These are phyloP conservation scores for Rhynchospora breviuscula DNA, from an alignment of 176 grass and related monocot species.

Conservation along the genomic window DNA sequence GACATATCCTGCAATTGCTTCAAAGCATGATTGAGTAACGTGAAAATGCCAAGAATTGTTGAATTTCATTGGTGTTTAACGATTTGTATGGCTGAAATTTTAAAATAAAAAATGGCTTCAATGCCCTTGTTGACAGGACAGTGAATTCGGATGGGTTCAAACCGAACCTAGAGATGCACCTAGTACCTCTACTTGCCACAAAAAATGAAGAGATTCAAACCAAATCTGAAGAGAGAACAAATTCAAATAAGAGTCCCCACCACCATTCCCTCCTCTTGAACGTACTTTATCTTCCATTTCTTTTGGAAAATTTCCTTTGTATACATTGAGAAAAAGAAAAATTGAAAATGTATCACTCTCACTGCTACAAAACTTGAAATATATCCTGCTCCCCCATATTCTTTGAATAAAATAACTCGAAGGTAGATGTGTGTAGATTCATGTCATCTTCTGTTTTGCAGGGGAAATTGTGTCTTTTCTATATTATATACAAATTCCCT, in stretches of 20 bases:
- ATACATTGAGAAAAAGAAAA: neutral
- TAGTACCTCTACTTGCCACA: slow-evolving; percentile 85
- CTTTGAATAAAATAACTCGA: neutral
- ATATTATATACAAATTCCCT: neutral
- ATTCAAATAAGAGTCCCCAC: slow-evolving; percentile 50
- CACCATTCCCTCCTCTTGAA: slow-evolving; percentile 73
- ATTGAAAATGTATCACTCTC: neutral
- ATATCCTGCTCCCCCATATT: neutral
- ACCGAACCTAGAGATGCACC: slow-evolving; percentile 87
- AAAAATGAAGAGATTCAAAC: slow-evolving; percentile 50
- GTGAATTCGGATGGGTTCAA: slow-evolving; percentile 97
- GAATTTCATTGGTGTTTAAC: neutral
- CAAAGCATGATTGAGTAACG: neutral
- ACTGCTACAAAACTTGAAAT: neutral
- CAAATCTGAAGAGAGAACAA: slow-evolving; percentile 52
- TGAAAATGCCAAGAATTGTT: neutral
- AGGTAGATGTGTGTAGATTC: neutral
- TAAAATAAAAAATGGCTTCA: slow-evolving; percentile 25
- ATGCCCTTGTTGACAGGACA: slow-evolving; percentile 60
- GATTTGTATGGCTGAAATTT: slow-evolving; percentile 2
- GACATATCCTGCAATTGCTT: neutral
- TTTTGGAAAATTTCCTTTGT: neutral
- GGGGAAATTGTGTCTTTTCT: neutral
- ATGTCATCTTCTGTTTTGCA: neutral
- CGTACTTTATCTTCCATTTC: slow-evolving; percentile 30